A percentile compares a stretch with the other conserved stretches of the same genome.
These are phyloP conservation scores for Hymenochaete sp. DNA, from an alignment of 1,284 basidiomycete species.

Conservation along the genomic window DNA sequence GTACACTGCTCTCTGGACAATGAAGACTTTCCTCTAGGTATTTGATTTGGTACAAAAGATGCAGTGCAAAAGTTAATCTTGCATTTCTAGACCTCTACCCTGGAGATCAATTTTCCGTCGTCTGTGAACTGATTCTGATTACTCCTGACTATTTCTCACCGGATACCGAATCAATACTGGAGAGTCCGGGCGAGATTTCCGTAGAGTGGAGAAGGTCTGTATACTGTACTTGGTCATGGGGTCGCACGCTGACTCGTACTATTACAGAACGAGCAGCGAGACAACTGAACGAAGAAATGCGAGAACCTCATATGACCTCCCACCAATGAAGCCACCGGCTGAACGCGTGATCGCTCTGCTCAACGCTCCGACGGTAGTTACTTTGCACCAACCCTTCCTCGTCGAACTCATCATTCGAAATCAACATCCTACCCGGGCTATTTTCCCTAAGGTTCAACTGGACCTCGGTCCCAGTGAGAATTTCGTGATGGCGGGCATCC, in stretches of 20 bases:
- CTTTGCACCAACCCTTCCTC: slow-evolving; percentile 49
- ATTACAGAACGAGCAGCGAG: no score
- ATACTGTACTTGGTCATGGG: neutral
- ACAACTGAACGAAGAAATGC: neutral
- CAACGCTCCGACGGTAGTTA: slow-evolving; percentile 48
- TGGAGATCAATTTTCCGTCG: slow-evolving; percentile 53
- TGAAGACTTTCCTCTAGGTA: slow-evolving; percentile 29
- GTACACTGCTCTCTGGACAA: slow-evolving; percentile 32
- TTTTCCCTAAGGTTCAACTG: slow-evolving; percentile 55
- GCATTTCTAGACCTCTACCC: slow-evolving; percentile 44
- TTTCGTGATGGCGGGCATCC: slow-evolving; percentile 66
- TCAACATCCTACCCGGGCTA: slow-evolving; percentile 48
- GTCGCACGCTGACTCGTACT: neutral
- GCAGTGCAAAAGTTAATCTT: neutral
- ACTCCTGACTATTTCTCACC: slow-evolving; percentile 32
- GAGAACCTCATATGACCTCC: slow-evolving; percentile 44
- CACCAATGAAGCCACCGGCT: slow-evolving; percentile 45
- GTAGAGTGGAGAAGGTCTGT: slow-evolving; percentile 61
- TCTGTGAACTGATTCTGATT: slow-evolving; percentile 43
- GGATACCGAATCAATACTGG: slow-evolving; percentile 27
- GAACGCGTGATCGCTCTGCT: slow-evolving; percentile 59
- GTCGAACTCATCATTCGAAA: slow-evolving; percentile 59
- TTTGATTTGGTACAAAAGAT: neutral
- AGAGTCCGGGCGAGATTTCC: slow-evolving; percentile 48
- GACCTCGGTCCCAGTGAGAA: slow-evolving; percentile 50